A percentile compares a stretch with the other conserved stretches of the same genome.
Evolutionary conservation across 1,284 basidiomycete species (phyloP).

Genomic region (Schizophyllum commune): DNA sequence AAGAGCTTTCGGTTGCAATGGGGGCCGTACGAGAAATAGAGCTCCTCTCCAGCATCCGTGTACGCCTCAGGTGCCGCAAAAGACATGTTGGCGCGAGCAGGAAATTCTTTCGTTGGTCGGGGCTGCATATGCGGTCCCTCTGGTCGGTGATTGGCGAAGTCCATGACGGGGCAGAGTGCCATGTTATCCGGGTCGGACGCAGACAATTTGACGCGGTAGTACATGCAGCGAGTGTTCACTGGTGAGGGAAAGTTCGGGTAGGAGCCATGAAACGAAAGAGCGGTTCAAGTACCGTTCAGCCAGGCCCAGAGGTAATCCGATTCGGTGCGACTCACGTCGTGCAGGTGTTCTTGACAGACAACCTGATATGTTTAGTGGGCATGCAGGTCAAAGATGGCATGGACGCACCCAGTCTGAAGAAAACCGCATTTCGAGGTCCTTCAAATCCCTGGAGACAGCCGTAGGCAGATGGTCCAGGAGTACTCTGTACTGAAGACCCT

Average conservation of each 20-base stretch:
- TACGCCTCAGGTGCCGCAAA: conserved; percentile 42
- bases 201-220: conserved; percentile 54
- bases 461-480: conserved; percentile 33
- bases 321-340: conserved; percentile 7
- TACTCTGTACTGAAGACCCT: background rate
- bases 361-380: background rate
- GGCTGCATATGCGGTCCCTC: conserved; percentile 34
- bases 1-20: conserved; percentile 72
- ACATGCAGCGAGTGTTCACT: conserved; percentile 88
- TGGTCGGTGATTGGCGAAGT: conserved; percentile 75
- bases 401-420: conserved; percentile 43
- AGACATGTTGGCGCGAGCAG: conserved; percentile 38
- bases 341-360: conserved; percentile 3
- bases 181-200: conserved; percentile 62
- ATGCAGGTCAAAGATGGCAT: background rate
- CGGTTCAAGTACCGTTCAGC: conserved; percentile 59
- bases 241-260: conserved; percentile 8
- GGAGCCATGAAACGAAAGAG: conserved; percentile 6
- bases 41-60: conserved; percentile 47
- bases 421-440: conserved; percentile 44
- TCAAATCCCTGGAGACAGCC: conserved; percentile 39
- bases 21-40: conserved; percentile 68
- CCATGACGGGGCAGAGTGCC: conserved; percentile 78
- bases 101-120: conserved; percentile 28
- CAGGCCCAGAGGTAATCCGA: conserved; percentile 74